phyloP scores from a whole-genome alignment of 805 yeast species.

The Teunomyces pallodes region DNA sequence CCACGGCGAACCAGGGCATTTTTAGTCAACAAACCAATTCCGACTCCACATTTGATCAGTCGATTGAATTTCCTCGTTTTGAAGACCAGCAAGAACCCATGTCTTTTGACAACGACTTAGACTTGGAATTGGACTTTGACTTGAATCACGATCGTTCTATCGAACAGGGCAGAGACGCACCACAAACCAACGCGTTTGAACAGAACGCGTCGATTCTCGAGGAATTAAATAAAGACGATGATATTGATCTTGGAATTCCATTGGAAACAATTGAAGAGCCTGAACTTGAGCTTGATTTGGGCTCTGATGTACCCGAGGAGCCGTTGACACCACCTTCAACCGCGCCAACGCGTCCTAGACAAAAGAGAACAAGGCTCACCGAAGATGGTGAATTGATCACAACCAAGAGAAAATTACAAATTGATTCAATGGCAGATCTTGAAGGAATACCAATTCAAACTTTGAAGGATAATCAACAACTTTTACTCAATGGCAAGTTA shows the following conservation, averaged over 20 bases:
- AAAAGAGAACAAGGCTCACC: constrained; percentile 31
- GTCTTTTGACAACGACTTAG: constrained; percentile 19
- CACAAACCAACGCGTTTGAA: constrained; percentile 15
- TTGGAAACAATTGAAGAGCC: constrained; percentile 34
- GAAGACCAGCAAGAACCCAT: constrained; percentile 26
- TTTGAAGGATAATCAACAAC: constrained; percentile 28
- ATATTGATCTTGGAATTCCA: constrained; percentile 39
- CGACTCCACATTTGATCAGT: constrained; percentile 47
- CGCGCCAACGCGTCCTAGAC: constrained; percentile 22
- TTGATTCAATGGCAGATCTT: constrained; percentile 46
- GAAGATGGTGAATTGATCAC: constrained; percentile 48
- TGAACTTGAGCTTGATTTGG: constrained; percentile 8
- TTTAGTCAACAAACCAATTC: constrained; percentile 19
- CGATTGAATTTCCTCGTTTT: constrained; percentile 68
- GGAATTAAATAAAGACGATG: constrained; percentile 17
- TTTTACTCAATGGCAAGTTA: constrained; percentile 17
- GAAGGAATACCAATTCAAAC: constrained; percentile 41
- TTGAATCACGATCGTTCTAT: constrained; percentile 41
- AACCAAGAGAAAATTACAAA: constrained; percentile 41
- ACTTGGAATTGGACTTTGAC: constrained; percentile 38
- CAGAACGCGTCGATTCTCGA: constrained; percentile 23
- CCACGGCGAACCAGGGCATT: constrained; percentile 10
- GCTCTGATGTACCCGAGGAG: constrained; percentile 15
- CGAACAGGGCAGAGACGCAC: constrained; percentile 52
- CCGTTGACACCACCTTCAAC: constrained; percentile 26